Evolutionary conservation across 768 basidiomycete genomes (phyloP), one percentile per base, ranked within the genome.

Genomic region (Mycena filopes): DNA sequence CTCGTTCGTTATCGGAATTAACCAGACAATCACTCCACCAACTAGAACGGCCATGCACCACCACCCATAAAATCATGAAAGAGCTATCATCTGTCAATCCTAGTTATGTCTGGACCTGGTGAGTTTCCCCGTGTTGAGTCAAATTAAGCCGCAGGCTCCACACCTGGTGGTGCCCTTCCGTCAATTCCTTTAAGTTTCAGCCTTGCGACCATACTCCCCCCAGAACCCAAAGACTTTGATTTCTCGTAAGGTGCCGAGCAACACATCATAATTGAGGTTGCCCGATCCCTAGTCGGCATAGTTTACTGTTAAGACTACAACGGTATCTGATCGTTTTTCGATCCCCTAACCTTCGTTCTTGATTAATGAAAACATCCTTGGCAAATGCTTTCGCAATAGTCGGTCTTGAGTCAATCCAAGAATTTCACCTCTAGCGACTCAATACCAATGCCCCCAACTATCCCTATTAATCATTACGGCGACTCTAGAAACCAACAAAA

Each of bases 21-120:
- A 92, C 91, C 92, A 93, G 92, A 93, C 92, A 93, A 92, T 93
- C 92, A 92, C 91, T 93, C 90, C 90, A 82, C 87, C 86, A 91
- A 91, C 89, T 90, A 90, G 89, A 91, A 91, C 86, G 87, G 89
- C 89, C 89, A 91, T 91, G 89, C 89, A 91, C 89, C 88, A 90
- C 89, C 89, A 90, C 88, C 89, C 88, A 90, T 87, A 86, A 86
- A 88, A 88, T 89, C 87, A 87, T 84, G 87, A 89, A 89, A 90
- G 89, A 89, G 88, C 88, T 89, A 88, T 89, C 88, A 87, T 88
- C 87, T 89, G 86, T 88, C 87, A 85, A 86, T 87, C 86, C 84
- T 86, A 84, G 82, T 87, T 83, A 86, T 88, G 87, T 89, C 85
- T 86, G 87, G 87, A 87, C 87, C 87, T 88, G 87, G 88, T 89